Conservation (phyloP, 2,329 filamentous ascomycete genomes). For the Calonectria montana region DNA sequence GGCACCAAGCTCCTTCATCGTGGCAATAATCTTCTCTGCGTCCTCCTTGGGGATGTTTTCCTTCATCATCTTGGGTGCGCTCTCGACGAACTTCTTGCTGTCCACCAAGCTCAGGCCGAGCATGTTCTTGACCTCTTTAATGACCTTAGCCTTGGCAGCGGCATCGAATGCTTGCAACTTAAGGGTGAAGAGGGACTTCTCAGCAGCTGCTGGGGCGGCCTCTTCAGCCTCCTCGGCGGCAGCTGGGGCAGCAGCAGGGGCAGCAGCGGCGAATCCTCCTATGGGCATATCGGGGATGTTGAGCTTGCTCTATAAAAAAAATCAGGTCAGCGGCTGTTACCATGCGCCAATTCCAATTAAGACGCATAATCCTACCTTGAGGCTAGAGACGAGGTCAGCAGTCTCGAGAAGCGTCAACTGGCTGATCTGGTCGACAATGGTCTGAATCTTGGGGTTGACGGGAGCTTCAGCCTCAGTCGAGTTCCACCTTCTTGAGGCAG, state of each 20-base stretch:
- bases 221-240: constrained; percentile 86
- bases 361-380: constrained; percentile 78
- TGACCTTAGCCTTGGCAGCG: constrained; percentile 94
- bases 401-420: constrained; percentile 98
- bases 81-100: constrained; percentile 99
- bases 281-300: constrained; percentile 99
- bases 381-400: constrained; percentile 90
- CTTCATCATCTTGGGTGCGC: constrained; percentile 98
- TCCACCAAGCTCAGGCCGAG: constrained; percentile 96
- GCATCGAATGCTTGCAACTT: constrained; percentile 94
- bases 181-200: constrained; percentile 97
- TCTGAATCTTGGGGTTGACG: constrained; percentile 88
- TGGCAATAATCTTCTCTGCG: constrained; percentile 96
- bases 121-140: constrained; percentile 99
- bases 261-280: constrained; percentile 84
- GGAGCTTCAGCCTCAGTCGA: constrained; percentile 77
- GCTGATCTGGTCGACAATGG: constrained; percentile 98
- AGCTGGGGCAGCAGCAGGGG: constrained; percentile 69
- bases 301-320: constrained; percentile 76
- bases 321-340: constrained; percentile 27
- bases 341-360: constrained; percentile 35
- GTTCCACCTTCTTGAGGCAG: constrained; percentile 81
- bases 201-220: constrained; percentile 87
- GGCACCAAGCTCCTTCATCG: constrained; percentile 92
- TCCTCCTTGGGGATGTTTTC: constrained; percentile 99